Evolutionary conservation across 2,329 filamentous ascomycete genomes (phyloP), one percentile per base, ranked within the genome.

Genomic region (Seiridium unicorne): DNA sequence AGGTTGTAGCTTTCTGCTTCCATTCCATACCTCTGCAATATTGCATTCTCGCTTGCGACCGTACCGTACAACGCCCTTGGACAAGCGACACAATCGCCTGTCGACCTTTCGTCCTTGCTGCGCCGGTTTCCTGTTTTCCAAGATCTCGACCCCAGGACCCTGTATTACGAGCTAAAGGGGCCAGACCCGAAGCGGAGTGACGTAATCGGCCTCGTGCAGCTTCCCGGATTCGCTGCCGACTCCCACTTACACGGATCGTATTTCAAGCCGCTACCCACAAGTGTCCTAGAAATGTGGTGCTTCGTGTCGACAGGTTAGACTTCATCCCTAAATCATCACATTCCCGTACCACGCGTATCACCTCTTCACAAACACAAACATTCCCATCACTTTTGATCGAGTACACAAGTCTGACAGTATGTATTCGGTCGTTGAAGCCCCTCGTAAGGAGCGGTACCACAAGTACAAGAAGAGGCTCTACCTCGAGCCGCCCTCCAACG

Each of bases 391-490:
- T 44, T 40, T 26, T 38, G 31, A n/a, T 57, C 34, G 5, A 5
- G 51, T 40, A 58, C 44, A 10, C 38, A 61, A 58, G 58, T 58
- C 68, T 72, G 63, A 72, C 67, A 66, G 58, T 55, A 73, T 73
- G 71, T 67, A 57, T 58, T 51, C 56, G 31, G 10, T 38, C 36
- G 68, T 69, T 40, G 63, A 64, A 72, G 68, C 68, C 53, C 71
- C 71, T 36, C 69, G 71, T 62, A 70, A 72, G 35, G 69, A 72
- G 65, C 68, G 68, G 36, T 70, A 72, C 55, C 67, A 70, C 57
- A 72, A 72, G 57, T 69, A 72, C 67, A 79, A 78, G 64, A 79
- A 77, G 59, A 69, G 73, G 26, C 66, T 77, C 60, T 79, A 79
- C 66, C 68, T 79, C 44, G 73, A 78, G 63, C 76, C 75, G 6